These are phyloP conservation scores for Nasturtium officinale DNA, from an alignment of 345 rosid species.

Conservation along the genomic window DNA sequence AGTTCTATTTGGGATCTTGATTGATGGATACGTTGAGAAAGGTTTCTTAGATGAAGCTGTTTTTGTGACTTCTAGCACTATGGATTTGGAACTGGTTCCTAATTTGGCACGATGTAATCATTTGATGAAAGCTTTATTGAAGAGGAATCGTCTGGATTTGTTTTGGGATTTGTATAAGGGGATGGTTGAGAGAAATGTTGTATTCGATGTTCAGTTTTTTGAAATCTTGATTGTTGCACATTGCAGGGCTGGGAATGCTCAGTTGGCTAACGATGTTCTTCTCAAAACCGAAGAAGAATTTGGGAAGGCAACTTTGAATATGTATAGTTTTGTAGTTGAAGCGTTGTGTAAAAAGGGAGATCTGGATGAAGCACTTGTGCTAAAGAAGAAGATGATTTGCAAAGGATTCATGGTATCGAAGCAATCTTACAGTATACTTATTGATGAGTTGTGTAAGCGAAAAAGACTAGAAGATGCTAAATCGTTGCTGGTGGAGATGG, in stretches of 20 bases:
- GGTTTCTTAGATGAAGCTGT: conserved; percentile 58
- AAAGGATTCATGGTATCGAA: conserved; percentile 55
- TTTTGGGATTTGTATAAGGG: conserved; percentile 65
- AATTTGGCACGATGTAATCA: conserved; percentile 55
- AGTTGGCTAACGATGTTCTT: conserved; percentile 50
- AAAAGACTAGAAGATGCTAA: conserved; percentile 61
- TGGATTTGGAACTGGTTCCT: conserved; percentile 46
- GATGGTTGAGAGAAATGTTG: conserved; percentile 55
- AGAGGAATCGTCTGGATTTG: conserved; percentile 51
- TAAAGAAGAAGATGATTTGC: conserved; percentile 52
- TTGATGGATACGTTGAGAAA: conserved; percentile 58
- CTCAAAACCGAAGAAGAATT: conserved; percentile 56
- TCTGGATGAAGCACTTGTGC: conserved; percentile 56
- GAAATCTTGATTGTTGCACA: conserved; percentile 62
- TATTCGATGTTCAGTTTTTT: conserved; percentile 56
- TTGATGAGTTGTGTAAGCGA: conserved; percentile 61
- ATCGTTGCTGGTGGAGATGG: conserved; percentile 61
- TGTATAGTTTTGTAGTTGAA: conserved; percentile 60
- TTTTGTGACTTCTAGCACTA: conserved; percentile 44
- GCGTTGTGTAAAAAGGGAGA: conserved; percentile 60
- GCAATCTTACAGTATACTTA: conserved; percentile 50
- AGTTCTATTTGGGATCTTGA: conserved; percentile 53
- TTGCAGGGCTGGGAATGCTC: conserved; percentile 56
- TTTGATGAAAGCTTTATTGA: conserved; percentile 64
- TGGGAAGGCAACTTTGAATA: conserved; percentile 48